A percentile compares a stretch with the other conserved stretches of the same genome.
These are phyloP conservation scores for Coemansia sp. DNA, from an alignment of 192 early-diverging fungal species.

Conservation along the genomic window DNA sequence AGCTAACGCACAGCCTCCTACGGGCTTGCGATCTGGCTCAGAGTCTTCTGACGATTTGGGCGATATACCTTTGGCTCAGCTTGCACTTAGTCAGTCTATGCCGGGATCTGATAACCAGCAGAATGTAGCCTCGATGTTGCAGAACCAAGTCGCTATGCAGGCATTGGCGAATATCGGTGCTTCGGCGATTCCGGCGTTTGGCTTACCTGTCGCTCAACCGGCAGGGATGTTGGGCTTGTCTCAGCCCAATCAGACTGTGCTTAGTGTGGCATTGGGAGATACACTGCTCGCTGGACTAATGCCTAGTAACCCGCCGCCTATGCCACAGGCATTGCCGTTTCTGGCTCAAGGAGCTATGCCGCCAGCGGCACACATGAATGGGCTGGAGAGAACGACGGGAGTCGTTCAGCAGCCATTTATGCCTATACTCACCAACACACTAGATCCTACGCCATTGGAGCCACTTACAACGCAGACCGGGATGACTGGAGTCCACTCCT, in stretches of 20 bases:
- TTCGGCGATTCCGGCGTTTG: background rate
- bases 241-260: background rate
- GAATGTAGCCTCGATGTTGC: background rate
- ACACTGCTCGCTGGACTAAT: background rate
- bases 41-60: constrained; percentile 52
- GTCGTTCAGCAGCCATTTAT: background rate
- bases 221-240: background rate
- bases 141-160: constrained; percentile 8
- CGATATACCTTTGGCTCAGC: constrained; percentile 49
- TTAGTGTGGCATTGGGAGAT: background rate
- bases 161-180: background rate
- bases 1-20: background rate
- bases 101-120: background rate
- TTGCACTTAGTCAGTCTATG: constrained; percentile 15
- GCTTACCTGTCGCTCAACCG: background rate
- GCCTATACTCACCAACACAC: constrained; percentile 5
- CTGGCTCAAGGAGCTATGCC: background rate
- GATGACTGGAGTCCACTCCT: constrained; percentile 33
- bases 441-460: background rate
- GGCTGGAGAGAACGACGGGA: background rate
- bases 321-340: constrained; percentile 1
- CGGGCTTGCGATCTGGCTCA: constrained; percentile 10
- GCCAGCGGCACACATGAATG: background rate
- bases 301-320: background rate
- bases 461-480: constrained; percentile 11